These are phyloP conservation scores for Hanseniaspora gamundiae DNA, from an alignment of 1,139 yeast species.

Conservation along the genomic window DNA sequence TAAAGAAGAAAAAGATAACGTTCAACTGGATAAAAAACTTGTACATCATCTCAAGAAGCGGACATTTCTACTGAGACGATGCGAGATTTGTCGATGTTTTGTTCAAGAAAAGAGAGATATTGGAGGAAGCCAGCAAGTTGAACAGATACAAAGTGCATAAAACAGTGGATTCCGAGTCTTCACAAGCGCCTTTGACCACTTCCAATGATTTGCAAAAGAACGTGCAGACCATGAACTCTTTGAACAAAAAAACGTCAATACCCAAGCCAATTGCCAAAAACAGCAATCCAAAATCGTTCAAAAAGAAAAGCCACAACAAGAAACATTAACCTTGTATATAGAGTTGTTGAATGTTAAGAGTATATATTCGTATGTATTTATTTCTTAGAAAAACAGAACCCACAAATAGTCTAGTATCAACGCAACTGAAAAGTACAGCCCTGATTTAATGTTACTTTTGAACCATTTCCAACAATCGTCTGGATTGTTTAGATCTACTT, in stretches of 20 bases:
- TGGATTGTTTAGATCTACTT: slow-evolving; percentile 71
- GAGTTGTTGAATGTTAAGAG: not conserved
- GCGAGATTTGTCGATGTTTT: slow-evolving; percentile 21
- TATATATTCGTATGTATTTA: not conserved
- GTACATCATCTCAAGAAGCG: slow-evolving; percentile 22
- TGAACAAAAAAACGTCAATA: not conserved
- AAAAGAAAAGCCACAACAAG: not conserved
- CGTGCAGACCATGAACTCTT: not conserved
- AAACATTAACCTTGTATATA: not conserved
- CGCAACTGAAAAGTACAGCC: slow-evolving; percentile 67
- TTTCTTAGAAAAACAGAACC: slow-evolving; percentile 17
- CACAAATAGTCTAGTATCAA: slow-evolving; percentile 60
- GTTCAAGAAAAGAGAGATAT: slow-evolving; percentile 17
- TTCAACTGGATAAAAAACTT: slow-evolving; percentile 12
- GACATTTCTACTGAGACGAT: slow-evolving; percentile 19
- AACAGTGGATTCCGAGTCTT: no score
- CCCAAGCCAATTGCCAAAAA: not conserved
- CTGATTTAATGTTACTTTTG: slow-evolving; percentile 66
- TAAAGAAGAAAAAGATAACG: slow-evolving; percentile 2
- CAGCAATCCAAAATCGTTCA: not conserved
- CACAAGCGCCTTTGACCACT: no score
- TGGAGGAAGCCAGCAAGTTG: slow-evolving; percentile 6
- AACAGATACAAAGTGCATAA: not conserved
- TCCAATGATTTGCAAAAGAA: no score
- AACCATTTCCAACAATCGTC: slow-evolving; percentile 74